Base-by-base conservation (phyloP, 2,329 filamentous ascomycete species). In the Aspergillus pseudoglaucus region DNA sequence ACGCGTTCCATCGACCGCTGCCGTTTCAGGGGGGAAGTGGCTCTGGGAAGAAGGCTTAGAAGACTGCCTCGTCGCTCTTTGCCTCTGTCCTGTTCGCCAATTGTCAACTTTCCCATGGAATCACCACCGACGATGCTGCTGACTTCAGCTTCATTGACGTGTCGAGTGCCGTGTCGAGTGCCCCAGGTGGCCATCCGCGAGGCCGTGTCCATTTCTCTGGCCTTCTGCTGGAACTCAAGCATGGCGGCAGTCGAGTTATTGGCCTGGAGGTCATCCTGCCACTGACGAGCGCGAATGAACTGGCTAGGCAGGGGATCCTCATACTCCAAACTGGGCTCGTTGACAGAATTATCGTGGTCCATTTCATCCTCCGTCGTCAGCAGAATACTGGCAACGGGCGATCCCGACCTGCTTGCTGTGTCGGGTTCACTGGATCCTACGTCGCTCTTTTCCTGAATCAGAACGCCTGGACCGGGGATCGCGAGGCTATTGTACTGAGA, bases 151-250 rank as follows among this genome's bases (percentile, higher is more conserved):
- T 79, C 75, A 56, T 74, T 72, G 32, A 76, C 62, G 45, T 72
- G 67, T 20, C 67, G 65, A 23, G 77, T 79, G 18, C 77, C 77
- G 45, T 72, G 67, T 20, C 67, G 65, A 23, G 77, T 79, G 18
- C 77, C 77, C 60, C 78, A 73, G 8, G 79, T 82, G 15, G 78
- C 79, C 41, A 74, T 70, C 42, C 78, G 71, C 12, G 79, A 81
- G 40, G 74, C 70, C 7, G 72, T 74, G 44, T 81, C 79, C 14
- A 77, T 65, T 46, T 80, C 76, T 40, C 69, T 72, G 3, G 74
- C 74, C 43, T 73, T 70, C 53, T 69, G 65, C 27, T 69, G 61
- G 54, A 75, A 82, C 37, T 72, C 70, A 62, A 73, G 68, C 59
- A 81, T 81, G n/a, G 79, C 79, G 37, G 73, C 74, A 54, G 72